Percentiles rank a stretch among this genome's conserved stretches.
Evolutionary conservation across 1,139 yeast species (phyloP).

Genomic region (Hyphopichia khmerensis): DNA sequence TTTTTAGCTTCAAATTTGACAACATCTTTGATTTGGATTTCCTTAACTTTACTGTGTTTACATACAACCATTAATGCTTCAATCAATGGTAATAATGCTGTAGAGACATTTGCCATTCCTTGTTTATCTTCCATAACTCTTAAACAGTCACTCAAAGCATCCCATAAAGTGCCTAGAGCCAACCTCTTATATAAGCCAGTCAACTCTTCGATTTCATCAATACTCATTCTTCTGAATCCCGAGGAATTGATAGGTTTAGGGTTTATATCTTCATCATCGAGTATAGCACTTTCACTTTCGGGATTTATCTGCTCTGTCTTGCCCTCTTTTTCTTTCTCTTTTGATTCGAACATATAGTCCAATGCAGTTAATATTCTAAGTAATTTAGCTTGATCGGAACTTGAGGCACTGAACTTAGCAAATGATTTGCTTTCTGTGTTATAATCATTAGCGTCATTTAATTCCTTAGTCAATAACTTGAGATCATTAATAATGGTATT

Average conservation of each 20-base stretch:
- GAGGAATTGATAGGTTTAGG: background rate
- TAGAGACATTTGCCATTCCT: slow-evolving; percentile 62
- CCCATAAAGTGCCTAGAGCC: slow-evolving; percentile 82
- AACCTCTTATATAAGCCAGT: slow-evolving; percentile 65
- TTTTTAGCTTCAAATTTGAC: slow-evolving; percentile 58
- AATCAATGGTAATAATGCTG: slow-evolving; percentile 80
- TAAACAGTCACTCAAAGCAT: slow-evolving; percentile 76
- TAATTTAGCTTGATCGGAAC: slow-evolving; percentile 85
- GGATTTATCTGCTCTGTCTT: background rate
- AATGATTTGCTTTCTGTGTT: slow-evolving; percentile 56
- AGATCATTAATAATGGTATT: slow-evolving; percentile 58
- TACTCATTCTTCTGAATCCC: slow-evolving; percentile 2
- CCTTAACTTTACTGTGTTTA: slow-evolving; percentile 77
- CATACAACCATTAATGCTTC: slow-evolving; percentile 96
- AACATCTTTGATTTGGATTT: slow-evolving; percentile 58
- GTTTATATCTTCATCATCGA: slow-evolving; percentile 16
- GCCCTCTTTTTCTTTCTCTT: slow-evolving; percentile 17
- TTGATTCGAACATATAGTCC: slow-evolving; percentile 71
- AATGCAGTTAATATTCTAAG: slow-evolving; percentile 83
- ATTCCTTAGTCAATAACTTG: slow-evolving; percentile 46
- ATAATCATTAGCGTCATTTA: slow-evolving; percentile 37
- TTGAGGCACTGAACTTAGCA: slow-evolving; percentile 71
- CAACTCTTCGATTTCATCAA: slow-evolving; percentile 46
- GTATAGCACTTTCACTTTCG: slow-evolving; percentile 9
- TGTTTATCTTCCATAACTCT: slow-evolving; percentile 54